Conservation (phyloP, 2,329 filamentous ascomycete species). For the Cadophora sp. region DNA sequence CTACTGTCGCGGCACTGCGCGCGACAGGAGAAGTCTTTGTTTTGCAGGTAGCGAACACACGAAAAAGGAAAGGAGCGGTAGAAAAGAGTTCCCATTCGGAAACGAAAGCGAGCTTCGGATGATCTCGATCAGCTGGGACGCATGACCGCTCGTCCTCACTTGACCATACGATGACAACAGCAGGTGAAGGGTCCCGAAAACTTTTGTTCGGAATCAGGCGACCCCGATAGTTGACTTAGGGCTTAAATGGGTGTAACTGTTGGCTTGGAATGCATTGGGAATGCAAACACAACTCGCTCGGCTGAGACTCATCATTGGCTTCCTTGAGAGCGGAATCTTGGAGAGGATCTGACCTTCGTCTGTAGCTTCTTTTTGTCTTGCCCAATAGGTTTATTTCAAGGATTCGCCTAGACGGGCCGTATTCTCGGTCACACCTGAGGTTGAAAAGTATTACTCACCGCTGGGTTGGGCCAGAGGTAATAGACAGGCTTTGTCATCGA, state of each 20-base stretch:
- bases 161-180: background rate
- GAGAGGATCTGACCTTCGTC: slow-evolving; percentile 1
- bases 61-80: background rate
- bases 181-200: background rate
- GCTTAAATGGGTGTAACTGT: background rate
- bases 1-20: background rate
- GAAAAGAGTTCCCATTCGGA: background rate
- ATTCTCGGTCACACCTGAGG: background rate
- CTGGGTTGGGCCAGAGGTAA: background rate
- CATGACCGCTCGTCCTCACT: background rate
- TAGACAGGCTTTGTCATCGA: background rate
- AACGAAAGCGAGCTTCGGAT: background rate
- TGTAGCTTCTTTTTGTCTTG: background rate
- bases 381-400: background rate
- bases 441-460: background rate
- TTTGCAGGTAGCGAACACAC: background rate
- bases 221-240: background rate
- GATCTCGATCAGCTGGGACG: background rate
- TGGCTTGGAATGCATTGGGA: background rate
- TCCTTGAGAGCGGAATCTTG: background rate
- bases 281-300: background rate
- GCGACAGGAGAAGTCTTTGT: background rate
- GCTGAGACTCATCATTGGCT: background rate
- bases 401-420: background rate
- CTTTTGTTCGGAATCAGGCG: background rate